phyloP scores from a whole-genome alignment of 1,139 yeast species.

The Trichomonascaceae sp. region DNA sequence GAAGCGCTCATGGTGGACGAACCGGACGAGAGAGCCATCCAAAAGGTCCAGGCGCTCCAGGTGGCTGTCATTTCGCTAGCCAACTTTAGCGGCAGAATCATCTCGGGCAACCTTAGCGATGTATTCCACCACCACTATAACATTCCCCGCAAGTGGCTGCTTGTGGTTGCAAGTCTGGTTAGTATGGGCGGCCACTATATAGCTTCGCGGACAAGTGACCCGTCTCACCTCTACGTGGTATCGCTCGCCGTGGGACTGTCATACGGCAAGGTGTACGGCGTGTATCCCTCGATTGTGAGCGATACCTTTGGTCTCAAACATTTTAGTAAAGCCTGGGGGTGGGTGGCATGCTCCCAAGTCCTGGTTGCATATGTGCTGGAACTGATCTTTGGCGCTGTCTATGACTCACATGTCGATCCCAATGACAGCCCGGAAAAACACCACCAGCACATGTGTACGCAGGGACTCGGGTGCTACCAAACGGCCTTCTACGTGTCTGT shows the following conservation, averaged over 20 bases:
- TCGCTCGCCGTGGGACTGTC: constrained; percentile 52
- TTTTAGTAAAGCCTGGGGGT: constrained; percentile 71
- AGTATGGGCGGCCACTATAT: constrained; percentile 24
- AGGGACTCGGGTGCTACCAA: constrained; percentile 17
- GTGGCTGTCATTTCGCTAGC: constrained; percentile 54
- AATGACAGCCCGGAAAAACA: constrained; percentile 6
- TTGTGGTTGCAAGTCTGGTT: constrained; percentile 35
- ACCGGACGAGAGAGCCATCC: constrained; percentile 15
- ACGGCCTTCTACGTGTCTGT: constrained; percentile 17
- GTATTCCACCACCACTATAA: constrained; percentile 36
- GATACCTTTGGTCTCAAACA: constrained; percentile 58
- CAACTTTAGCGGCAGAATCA: constrained; percentile 50
- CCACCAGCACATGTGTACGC: constrained; percentile 12
- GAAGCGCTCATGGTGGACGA: constrained; percentile 33
- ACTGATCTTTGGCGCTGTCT: constrained; percentile 23
- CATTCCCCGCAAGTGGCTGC: constrained; percentile 56
- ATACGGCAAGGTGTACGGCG: constrained; percentile 65
- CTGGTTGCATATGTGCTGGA: constrained; percentile 23
- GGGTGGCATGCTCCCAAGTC: constrained; percentile 30
- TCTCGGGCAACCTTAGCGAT: constrained; percentile 54
- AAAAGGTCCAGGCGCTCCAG: constrained; percentile 50
- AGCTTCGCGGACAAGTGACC: constrained; percentile 17
- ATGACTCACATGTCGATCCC: constrained; percentile 19
- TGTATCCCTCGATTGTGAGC: constrained; percentile 62
- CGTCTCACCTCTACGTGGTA: constrained; percentile 32